phyloP scores from a whole-genome alignment of 768 basidiomycete species.

The Trametes cinnabarina region DNA sequence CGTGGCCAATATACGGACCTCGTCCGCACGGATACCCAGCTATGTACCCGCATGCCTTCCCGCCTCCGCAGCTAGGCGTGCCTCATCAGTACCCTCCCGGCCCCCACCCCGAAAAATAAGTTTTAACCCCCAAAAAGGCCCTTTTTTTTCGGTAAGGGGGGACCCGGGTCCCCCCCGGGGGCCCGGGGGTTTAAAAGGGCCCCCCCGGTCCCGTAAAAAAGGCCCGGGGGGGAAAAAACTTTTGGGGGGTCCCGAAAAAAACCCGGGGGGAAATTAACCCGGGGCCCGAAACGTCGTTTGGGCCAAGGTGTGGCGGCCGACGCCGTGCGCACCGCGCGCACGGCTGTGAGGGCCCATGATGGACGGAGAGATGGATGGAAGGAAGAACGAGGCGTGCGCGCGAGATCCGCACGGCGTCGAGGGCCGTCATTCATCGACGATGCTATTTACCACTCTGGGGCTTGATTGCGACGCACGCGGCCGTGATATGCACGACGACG shows the following conservation, averaged over 20 bases:
- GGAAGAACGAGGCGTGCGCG: neutral
- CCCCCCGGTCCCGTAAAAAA: too few relatives aligned
- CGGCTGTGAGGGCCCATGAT: neutral
- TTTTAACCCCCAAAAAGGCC: too few relatives aligned
- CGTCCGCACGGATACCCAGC: slow-evolving; percentile 8
- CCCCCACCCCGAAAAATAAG: slow-evolving; percentile 20
- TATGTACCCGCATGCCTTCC: slow-evolving; percentile 1
- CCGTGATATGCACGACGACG: too few relatives aligned
- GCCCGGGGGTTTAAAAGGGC: too few relatives aligned
- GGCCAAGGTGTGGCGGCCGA: neutral
- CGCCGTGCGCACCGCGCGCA: neutral
- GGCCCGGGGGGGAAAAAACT: too few relatives aligned
- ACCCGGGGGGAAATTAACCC: neutral
- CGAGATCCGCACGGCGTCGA: neutral
- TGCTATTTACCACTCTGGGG: neutral
- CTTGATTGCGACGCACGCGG: slow-evolving; percentile 6
- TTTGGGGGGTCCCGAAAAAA: too few relatives aligned
- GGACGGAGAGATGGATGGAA: neutral
- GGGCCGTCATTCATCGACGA: slow-evolving; percentile 4
- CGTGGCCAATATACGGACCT: slow-evolving; percentile 16
- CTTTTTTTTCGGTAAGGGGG: too few relatives aligned
- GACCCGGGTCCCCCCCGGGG: too few relatives aligned
- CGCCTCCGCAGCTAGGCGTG: slow-evolving; percentile 5
- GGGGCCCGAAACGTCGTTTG: neutral
- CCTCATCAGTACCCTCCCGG: slow-evolving; percentile 8